These are phyloP conservation scores for Trypanosomatidae sp. DNA, from an alignment of 208 protist genomes.

Conservation along the genomic window DNA sequence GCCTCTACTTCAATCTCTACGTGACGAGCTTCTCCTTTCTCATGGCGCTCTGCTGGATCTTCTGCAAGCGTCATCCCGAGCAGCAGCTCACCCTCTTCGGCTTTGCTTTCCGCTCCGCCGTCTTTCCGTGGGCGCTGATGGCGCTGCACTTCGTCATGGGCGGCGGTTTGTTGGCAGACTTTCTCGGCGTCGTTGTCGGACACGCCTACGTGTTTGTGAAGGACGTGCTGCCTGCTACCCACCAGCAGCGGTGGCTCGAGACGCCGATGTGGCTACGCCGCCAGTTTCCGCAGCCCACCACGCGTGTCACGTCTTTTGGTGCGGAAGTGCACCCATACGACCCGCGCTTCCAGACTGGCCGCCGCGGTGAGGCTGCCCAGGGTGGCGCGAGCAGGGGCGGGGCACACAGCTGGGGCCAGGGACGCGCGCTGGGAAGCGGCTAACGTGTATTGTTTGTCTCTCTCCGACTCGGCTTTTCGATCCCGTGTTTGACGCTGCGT, in stretches of 20 bases:
- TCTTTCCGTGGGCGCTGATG: conserved; percentile 86
- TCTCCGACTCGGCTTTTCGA: too few relatives aligned
- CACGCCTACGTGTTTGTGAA: conserved; percentile 79
- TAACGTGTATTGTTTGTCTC: conserved; percentile 13
- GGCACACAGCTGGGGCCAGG: conserved; percentile 33
- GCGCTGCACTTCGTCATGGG: conserved; percentile 71
- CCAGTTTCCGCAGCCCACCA: conserved; percentile 27
- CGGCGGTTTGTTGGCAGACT: conserved; percentile 51
- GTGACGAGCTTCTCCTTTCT: conserved; percentile 65
- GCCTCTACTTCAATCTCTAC: conserved; percentile 39
- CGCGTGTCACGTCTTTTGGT: conserved; percentile 12
- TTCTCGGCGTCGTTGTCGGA: conserved; percentile 68
- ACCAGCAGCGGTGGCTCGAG: conserved; percentile 46
- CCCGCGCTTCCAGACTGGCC: conserved; percentile 25
- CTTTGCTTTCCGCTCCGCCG: conserved; percentile 71
- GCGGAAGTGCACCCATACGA: conserved; percentile 35
- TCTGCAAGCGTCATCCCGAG: conserved; percentile 82
- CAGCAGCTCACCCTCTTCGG: conserved; percentile 61
- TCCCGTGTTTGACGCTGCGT: too few relatives aligned
- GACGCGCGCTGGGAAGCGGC: conserved; percentile 24
- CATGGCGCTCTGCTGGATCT: conserved; percentile 88
- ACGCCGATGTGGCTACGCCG: conserved; percentile 59
- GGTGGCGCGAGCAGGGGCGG: conserved; percentile 6
- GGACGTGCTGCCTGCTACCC: conserved; percentile 68
- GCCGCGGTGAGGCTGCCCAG: conserved; percentile 8